These are phyloP conservation scores for Phycomyces blakesleeanus DNA, from an alignment of 192 early-diverging fungal species.

Conservation along the genomic window DNA sequence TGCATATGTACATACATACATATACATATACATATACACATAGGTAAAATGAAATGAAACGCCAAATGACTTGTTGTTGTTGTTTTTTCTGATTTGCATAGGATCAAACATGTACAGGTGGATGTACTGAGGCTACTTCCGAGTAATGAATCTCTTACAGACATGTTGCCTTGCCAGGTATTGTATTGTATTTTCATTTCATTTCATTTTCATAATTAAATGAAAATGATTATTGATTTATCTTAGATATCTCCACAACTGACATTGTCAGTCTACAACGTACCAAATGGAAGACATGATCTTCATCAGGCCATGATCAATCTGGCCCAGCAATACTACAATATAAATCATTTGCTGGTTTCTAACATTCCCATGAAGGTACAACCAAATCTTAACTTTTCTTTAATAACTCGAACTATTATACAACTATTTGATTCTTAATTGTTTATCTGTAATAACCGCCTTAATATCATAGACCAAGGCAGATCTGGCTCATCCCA, in stretches of 20 bases:
- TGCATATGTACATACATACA: not conserved
- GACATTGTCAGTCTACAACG: conserved; percentile 18
- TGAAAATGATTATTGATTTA: too few relatives aligned
- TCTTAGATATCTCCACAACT: conserved; percentile 9
- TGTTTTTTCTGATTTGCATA: not conserved
- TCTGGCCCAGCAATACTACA: conserved; percentile 17
- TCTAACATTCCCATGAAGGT: conserved; percentile 25
- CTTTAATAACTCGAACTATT: too few relatives aligned
- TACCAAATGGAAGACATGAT: conserved; percentile 11
- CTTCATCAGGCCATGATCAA: conserved; percentile 13
- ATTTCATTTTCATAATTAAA: too few relatives aligned
- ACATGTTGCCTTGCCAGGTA: not conserved
- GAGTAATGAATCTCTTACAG: not conserved
- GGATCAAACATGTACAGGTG: conserved; percentile 9
- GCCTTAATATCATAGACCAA: too few relatives aligned
- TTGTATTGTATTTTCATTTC: too few relatives aligned
- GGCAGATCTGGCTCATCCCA: conserved; percentile 3
- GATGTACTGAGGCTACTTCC: conserved; percentile 13
- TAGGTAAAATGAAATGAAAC: not conserved
- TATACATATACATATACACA: too few relatives aligned
- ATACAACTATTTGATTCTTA: too few relatives aligned
- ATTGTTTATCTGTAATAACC: too few relatives aligned
- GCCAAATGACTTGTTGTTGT: not conserved
- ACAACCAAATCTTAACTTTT: not conserved
- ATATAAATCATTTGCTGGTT: conserved; percentile 13